Conservation (phyloP, 306 rosid species). For the Acacia crassicarpa region DNA sequence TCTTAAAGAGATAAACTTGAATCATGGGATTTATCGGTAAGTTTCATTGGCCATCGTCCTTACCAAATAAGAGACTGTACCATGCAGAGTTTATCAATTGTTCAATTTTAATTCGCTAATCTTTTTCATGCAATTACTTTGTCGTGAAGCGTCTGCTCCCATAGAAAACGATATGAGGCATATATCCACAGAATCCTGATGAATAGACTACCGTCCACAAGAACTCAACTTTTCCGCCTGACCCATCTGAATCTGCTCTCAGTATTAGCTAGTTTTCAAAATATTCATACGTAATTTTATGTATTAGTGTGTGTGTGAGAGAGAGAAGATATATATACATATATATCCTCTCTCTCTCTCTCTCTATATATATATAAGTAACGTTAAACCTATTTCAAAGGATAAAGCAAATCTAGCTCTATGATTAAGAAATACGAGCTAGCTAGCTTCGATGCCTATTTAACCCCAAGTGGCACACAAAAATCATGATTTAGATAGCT, state of each 20-base stretch:
- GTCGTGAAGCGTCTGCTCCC: background rate
- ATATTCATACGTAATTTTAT: slow-evolving; percentile 12
- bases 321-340: no score
- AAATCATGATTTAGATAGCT: no score
- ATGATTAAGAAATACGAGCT: background rate
- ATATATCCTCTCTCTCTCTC: no score
- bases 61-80: background rate
- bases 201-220: slow-evolving; percentile 8
- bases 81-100: background rate
- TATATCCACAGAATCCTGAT: background rate
- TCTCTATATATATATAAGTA: no score
- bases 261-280: no score
- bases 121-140: background rate
- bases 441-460: background rate
- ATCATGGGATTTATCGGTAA: background rate
- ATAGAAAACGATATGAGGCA: background rate
- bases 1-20: background rate
- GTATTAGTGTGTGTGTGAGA: no score
- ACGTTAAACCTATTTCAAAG: background rate
- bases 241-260: slow-evolving; percentile 10
- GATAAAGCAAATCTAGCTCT: slow-evolving; percentile 8
- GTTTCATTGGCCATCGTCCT: background rate
- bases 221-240: slow-evolving; percentile 22
- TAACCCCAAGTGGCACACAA: background rate
- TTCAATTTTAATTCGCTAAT: background rate